Base-by-base conservation (phyloP, 345 rosid species). In the Mangifera indica region DNA sequence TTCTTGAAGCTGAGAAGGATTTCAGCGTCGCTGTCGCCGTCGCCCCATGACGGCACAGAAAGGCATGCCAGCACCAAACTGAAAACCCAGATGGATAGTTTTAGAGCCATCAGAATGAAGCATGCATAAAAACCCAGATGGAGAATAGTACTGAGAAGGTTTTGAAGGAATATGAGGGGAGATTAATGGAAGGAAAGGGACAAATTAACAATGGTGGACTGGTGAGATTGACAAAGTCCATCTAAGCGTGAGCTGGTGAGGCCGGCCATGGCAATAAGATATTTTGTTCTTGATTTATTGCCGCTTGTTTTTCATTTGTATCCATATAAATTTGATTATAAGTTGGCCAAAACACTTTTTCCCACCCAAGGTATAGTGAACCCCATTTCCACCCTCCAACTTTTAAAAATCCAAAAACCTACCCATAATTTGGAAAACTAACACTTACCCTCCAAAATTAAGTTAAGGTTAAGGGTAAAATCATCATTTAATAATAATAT, bases 1-100 rank as follows among this genome's bases (percentile, higher is more conserved):
- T 72, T 77, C 85, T 76, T 90, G 84, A 93, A 90, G 61, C 69
- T 69, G 45, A 89, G 14, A 0, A 93, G 88, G 53, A 74, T 71
- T 7, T 81, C 77, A 3, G 84, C 83, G n/a, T 89, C 96, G 2
- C 32, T 3, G 32, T 44, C 75, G 2, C 32, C 32, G 32, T 44
- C 75, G 0, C 63, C 66, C 37, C 29, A 57, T 1, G 65, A 21
- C 0, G 67, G 7, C 18, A 26, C 45, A n/a, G 63, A 32, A 4
- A 62, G 25, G 40, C 49, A 42, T 25, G 64, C 40, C 10, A 56
- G 15, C 18, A 72, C 2, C 11, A 60, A 15, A 10, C 32, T 58
- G 11, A 26, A 12, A 25, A 3, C 2, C 42, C 18, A 59, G 56
- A 24, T 58, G 26, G 73, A 18, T 44, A 12, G 45, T 11, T n/a